Evolutionary conservation across 1,284 basidiomycete genomes (phyloP), one percentile per base, ranked within the genome.

Genomic region (Chondrostereum purpureum): DNA sequence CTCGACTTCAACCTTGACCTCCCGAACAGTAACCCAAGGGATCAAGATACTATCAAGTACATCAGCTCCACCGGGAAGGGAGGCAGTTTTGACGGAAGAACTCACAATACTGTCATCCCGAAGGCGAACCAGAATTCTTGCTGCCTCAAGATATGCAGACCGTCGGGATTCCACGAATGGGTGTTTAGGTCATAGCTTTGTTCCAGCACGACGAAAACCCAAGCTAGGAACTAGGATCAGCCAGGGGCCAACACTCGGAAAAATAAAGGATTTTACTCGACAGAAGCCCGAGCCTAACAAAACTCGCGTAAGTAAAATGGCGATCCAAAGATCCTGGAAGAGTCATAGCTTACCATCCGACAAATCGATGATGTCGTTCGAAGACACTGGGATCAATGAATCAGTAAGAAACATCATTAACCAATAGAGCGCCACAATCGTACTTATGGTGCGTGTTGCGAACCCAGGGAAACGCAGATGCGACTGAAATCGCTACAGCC

Each of bases 21-120:
- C 73, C 36, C 87, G 75, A 33, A 83, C 77, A 31, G 81, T 85
- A 42, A 83, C 69, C 87, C 86, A 89, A 4, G 86, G 86, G 48
- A 86, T 72, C 11, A 77, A 58, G 47, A 86, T 76, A 52, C 83
- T 86, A 48, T n/a, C 35, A 61, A 57, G 47, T 19, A 24, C 12
- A 34, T 18, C 44, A 3, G 44, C 21, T 18, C n/a, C n/a, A n/a
- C n/a, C n/a, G n/a, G n/a, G n/a, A n/a, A n/a, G n/a, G n/a, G n/a
- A n/a, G n/a, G n/a, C n/a, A n/a, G n/a, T n/a, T n/a, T n/a, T n/a
- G n/a, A n/a, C n/a, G n/a, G 18, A 27, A 3, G 27, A 39, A 19
- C 20, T 43, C 8, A 31, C 27, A 31, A n/a, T 8, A 31, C n/a
- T 8, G 27, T 31, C 27, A 31, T 31, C 8, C 8, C 8, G 27